Base-by-base conservation (phyloP, 129 eudicot genomes). In the Scalesia atractyloides region DNA sequence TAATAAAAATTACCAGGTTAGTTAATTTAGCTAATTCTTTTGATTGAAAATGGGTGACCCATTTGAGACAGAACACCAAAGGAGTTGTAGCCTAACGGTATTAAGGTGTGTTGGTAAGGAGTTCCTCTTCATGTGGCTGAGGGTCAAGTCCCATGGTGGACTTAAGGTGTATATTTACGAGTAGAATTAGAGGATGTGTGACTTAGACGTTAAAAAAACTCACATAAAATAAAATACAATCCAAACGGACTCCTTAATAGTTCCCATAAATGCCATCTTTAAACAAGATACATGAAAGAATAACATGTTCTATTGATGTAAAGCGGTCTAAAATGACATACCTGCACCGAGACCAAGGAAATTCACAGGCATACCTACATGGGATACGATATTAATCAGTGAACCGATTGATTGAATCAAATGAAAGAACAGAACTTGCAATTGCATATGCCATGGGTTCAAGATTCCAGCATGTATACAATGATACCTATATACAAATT, bases 261-360 rank as follows among this genome's bases (percentile, higher is more conserved):
- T 44, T 24, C 16, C 9, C 4, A 30, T 47, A 30, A 30, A 30
- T 68, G 60, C 48, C 73, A 50, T 22, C 0, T 51, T 0, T 69
- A 50, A 53, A 24, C 46, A 61, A 61, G 34, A 61, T 33, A 33
- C 19, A 15, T 20, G 64, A 19, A 20, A 9, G 15, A 26, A 24
- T 24, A 41, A 56, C 37, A 76, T 67, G 67, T 34, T n/a, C 15
- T 73, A 58, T 47, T 26, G 46, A 77, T 46, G 70, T 73, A 78
- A 37, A 74, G 51, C 36, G 39, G 58, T 24, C 12, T 70, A 49
- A 53, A 24, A 65, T 41, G 26, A 19, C 71, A n/a, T 83, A 90
- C 97, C 95, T 82, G 88, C 97, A 81, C 97, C 97, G 16, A 91
- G 86, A 47, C 97, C 97, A 68, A 91, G 70, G 58, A 88, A 34